Conservation (phyloP, 805 yeast species). For the Spathaspora sp. region DNA sequence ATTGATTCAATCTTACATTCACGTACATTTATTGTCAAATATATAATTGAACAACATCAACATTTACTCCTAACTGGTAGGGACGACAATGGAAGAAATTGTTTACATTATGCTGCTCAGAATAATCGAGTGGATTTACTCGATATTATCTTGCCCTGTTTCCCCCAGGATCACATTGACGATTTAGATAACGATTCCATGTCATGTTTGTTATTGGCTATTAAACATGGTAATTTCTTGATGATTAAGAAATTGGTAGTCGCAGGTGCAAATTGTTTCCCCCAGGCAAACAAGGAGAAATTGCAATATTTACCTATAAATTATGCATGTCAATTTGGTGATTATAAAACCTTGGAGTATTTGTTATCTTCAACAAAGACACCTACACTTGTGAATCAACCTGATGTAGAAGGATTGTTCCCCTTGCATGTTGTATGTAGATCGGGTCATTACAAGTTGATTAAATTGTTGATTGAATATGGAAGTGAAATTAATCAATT, state of each 20-base stretch:
- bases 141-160: conserved; percentile 35
- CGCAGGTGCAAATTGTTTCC: conserved; percentile 33
- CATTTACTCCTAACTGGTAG: conserved; percentile 31
- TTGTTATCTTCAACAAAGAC: conserved; percentile 39
- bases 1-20: conserved; percentile 36
- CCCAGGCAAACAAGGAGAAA: conserved; percentile 45
- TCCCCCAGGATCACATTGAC: conserved; percentile 39
- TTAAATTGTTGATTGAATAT: conserved; percentile 63
- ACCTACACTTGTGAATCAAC: conserved; percentile 39
- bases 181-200: conserved; percentile 68
- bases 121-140: conserved; percentile 45
- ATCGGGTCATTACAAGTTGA: conserved; percentile 69
- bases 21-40: conserved; percentile 32
- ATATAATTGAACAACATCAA: conserved; percentile 23
- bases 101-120: conserved; percentile 82
- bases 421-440: conserved; percentile 89
- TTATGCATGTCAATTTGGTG: conserved; percentile 85
- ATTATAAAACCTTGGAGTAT: conserved; percentile 62
- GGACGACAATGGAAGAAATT: conserved; percentile 73
- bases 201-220: conserved; percentile 80
- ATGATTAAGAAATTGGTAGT: conserved; percentile 29
- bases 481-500: conserved; percentile 72
- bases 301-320: conserved; percentile 75
- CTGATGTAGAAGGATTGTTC: conserved; percentile 82
- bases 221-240: conserved; percentile 59